Conservation (phyloP, 164 flowering plant genomes). For the Umbilicus rupestris region DNA sequence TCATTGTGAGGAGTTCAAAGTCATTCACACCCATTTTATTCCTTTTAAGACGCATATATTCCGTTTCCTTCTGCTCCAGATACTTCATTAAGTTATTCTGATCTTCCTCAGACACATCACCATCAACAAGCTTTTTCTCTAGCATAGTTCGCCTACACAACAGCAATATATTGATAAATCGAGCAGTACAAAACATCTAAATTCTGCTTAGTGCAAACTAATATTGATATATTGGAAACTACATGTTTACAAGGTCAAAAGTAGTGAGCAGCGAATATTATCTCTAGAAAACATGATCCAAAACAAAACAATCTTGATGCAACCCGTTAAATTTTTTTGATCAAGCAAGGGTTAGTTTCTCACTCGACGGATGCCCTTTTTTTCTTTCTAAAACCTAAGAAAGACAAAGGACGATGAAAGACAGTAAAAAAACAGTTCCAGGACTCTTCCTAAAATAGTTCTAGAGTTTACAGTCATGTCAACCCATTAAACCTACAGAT, state of each 20-base stretch:
- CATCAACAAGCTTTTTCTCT: conserved; percentile 65
- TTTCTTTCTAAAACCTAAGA: neutral
- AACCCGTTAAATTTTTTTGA: neutral
- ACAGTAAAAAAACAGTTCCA: neutral
- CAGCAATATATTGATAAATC: neutral
- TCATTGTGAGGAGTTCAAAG: conserved; percentile 65
- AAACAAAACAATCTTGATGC: neutral
- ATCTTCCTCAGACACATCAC: conserved; percentile 76
- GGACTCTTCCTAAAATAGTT: neutral
- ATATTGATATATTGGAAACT: no score
- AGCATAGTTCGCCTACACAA: conserved; percentile 37
- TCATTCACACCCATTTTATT: conserved; percentile 79
- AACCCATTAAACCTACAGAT: neutral
- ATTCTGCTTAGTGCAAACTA: no score
- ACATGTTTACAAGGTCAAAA: neutral
- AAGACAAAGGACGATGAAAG: neutral
- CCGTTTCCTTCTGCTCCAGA: conserved; percentile 69
- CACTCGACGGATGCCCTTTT: no score
- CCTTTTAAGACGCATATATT: conserved; percentile 73
- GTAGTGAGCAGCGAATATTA: no score
- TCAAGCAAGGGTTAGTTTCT: neutral
- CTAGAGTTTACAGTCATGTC: neutral
- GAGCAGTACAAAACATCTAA: neutral
- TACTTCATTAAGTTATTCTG: conserved; percentile 54
- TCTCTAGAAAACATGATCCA: no score